Conservation (phyloP, 768 basidiomycete species). For the Mycena floridula region DNA sequence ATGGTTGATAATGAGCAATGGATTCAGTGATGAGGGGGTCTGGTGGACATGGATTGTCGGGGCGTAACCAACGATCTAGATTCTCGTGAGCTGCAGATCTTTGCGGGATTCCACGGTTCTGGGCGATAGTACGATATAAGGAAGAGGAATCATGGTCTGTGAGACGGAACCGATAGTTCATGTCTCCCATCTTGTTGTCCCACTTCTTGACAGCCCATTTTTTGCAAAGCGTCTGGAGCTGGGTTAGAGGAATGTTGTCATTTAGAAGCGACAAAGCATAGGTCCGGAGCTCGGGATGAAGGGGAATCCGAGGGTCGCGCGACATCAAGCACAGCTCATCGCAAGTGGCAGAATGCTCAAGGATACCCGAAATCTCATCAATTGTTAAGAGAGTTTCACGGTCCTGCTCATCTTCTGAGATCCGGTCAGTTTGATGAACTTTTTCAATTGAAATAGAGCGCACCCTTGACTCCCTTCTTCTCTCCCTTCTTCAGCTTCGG, state of each 20-base stretch:
- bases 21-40: conserved; percentile 12
- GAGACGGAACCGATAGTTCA: conserved; percentile 9
- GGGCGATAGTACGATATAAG: conserved; percentile 14
- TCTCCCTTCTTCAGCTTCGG: no score
- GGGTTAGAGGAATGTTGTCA: conserved; percentile 14
- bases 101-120: conserved; percentile 16
- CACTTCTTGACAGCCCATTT: conserved; percentile 13
- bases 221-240: conserved; percentile 13
- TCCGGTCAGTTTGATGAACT: no score
- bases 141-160: conserved; percentile 14
- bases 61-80: conserved; percentile 18
- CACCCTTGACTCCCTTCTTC: no score
- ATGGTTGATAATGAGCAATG: conserved; percentile 17
- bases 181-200: conserved; percentile 13
- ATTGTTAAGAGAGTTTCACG: no score
- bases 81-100: conserved; percentile 19
- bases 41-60: conserved; percentile 12
- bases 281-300: conserved; percentile 11
- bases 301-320: conserved; percentile 10
- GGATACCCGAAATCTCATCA: conserved; percentile 10
- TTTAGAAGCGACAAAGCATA: conserved; percentile 14
- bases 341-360: conserved; percentile 15
- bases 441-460: no score
- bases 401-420: no score
- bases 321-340: conserved; percentile 8